Conservation (phyloP, 108 stramenopile species). For the Phaeodactylum tricornutum region DNA sequence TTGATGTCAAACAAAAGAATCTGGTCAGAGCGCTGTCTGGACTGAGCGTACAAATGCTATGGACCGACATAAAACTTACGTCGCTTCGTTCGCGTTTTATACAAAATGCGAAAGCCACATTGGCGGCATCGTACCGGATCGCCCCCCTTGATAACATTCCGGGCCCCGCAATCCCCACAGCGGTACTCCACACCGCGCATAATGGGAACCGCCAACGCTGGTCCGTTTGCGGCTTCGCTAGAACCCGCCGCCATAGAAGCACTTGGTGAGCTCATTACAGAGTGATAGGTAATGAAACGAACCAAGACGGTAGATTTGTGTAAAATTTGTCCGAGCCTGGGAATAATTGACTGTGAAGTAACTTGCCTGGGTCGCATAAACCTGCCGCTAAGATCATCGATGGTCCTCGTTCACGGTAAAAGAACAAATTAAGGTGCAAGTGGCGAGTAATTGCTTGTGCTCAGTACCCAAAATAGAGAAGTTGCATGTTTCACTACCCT, state of each 20-base stretch:
- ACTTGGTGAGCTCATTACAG: background rate
- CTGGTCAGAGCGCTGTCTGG: too few relatives aligned
- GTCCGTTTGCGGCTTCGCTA: background rate
- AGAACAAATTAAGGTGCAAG: too few relatives aligned
- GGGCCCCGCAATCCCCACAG: conserved; percentile 84
- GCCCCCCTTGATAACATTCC: conserved; percentile 69
- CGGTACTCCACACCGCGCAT: conserved; percentile 75
- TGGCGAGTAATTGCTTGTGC: too few relatives aligned
- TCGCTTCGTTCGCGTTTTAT: conserved; percentile 95
- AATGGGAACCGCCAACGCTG: conserved; percentile 22
- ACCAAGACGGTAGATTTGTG: background rate
- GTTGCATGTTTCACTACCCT: too few relatives aligned
- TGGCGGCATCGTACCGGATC: conserved; percentile 93
- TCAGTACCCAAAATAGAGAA: too few relatives aligned
- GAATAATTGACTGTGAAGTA: too few relatives aligned
- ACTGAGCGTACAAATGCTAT: too few relatives aligned
- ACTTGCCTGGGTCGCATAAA: too few relatives aligned
- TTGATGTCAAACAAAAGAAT: background rate
- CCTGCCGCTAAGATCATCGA: too few relatives aligned
- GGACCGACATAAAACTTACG: too few relatives aligned
- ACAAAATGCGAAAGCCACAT: conserved; percentile 96
- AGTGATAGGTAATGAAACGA: background rate
- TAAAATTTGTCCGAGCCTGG: too few relatives aligned
- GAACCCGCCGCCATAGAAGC: background rate
- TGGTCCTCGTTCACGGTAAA: too few relatives aligned